These are phyloP conservation scores for Camellia japonica DNA, from an alignment of 148 eudicot species.

Conservation along the genomic window DNA sequence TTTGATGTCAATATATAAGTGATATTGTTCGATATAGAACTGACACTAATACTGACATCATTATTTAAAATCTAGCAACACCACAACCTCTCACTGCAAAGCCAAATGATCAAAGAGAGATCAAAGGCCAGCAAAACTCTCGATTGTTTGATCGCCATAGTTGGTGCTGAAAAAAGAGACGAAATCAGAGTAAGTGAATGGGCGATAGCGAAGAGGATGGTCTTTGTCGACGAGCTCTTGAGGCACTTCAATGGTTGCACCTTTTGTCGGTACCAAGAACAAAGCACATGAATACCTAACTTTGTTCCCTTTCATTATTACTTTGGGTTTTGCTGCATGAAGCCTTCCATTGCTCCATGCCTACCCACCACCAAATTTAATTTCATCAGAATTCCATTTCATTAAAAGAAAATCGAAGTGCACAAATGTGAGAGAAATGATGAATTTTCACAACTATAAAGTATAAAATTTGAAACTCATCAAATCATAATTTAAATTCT, in stretches of 20 bases:
- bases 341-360: not conserved
- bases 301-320: not conserved
- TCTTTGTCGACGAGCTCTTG: not conserved
- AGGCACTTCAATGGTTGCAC: not conserved
- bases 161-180: not conserved
- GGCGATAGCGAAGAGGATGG: not conserved
- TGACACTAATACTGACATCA: too few relatives aligned
- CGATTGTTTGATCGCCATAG: not conserved
- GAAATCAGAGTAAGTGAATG: not conserved
- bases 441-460: too few relatives aligned
- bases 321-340: not conserved
- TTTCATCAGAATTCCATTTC: too few relatives aligned
- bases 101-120: too few relatives aligned
- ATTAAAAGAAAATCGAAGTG: too few relatives aligned
- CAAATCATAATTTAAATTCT: too few relatives aligned
- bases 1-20: too few relatives aligned
- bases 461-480: too few relatives aligned
- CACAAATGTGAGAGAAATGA: too few relatives aligned
- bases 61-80: too few relatives aligned
- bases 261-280: not conserved
- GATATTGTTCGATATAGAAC: too few relatives aligned
- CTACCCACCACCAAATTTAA: not conserved
- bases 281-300: not conserved
- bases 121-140: not conserved
- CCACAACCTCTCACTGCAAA: too few relatives aligned